phyloP scores from a whole-genome alignment of 139 green algal genomes.

The Pycnococcus provasolii region DNA sequence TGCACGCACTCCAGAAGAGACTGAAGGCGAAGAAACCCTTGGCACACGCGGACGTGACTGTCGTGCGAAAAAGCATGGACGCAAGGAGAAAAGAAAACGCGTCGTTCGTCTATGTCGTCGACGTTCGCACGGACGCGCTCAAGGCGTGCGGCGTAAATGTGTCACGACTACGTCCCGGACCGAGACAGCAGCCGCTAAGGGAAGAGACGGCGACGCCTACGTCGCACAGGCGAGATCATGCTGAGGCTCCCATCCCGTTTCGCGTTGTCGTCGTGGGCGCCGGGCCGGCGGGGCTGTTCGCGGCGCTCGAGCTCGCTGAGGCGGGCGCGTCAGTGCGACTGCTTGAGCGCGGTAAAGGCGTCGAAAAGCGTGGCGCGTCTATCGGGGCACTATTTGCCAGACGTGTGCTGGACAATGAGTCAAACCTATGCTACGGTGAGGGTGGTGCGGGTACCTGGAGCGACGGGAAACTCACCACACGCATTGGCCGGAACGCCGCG shows the following conservation, averaged over 20 bases:
- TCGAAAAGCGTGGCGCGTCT: conserved; percentile 59
- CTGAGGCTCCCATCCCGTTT: not conserved
- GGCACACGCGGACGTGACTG: not conserved
- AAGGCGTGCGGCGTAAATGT: not conserved
- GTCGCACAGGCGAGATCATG: not conserved
- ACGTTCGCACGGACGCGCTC: conserved; percentile 34
- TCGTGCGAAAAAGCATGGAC: conserved; percentile 34
- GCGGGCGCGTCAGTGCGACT: conserved; percentile 45
- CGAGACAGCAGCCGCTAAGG: not conserved
- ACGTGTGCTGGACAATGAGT: conserved; percentile 45
- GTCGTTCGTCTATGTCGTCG: conserved; percentile 52
- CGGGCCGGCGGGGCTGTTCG: conserved; percentile 70
- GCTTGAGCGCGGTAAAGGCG: conserved; percentile 63
- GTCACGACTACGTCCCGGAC: not conserved
- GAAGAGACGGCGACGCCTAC: not conserved
- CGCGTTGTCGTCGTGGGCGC: conserved; percentile 30
- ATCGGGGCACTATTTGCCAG: conserved; percentile 69
- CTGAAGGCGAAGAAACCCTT: not conserved
- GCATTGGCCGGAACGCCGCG: conserved; percentile 48
- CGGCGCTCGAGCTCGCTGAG: conserved; percentile 54
- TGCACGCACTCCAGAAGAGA: conserved; percentile 12
- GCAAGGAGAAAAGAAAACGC: conserved; percentile 12
- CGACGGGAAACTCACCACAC: conserved; percentile 76
- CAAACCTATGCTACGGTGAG: conserved; percentile 74
- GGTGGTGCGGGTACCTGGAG: conserved; percentile 53